phyloP scores from a whole-genome alignment of 148 eudicot genomes.

The Arbutus unedo region DNA sequence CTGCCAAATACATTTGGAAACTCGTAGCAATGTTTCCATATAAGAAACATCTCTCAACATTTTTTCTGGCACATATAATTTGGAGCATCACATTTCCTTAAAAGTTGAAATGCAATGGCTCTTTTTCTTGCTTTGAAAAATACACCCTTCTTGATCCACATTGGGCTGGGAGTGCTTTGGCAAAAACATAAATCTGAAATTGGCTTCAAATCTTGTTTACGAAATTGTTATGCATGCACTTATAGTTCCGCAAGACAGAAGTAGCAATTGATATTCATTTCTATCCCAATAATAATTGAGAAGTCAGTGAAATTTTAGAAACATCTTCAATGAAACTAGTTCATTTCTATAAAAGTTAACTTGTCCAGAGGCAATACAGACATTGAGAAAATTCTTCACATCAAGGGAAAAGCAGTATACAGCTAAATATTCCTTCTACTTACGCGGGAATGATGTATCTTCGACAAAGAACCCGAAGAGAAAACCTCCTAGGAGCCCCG shows the following conservation, averaged over 20 bases:
- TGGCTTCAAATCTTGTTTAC: slow-evolving; percentile 4
- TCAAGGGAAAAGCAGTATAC: background rate
- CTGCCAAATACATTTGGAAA: slow-evolving; percentile 1
- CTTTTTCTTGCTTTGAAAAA: background rate
- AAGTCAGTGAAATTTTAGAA: background rate
- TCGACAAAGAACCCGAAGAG: slow-evolving; percentile 69
- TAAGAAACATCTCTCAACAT: background rate
- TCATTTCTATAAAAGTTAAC: background rate
- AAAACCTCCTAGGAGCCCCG: slow-evolving; percentile 71
- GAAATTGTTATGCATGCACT: background rate
- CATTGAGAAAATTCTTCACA: background rate
- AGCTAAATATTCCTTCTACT: slow-evolving; percentile 22
- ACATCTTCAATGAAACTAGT: background rate
- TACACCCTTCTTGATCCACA: background rate
- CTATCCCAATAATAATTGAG: background rate
- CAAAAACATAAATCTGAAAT: background rate
- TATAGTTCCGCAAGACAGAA: background rate
- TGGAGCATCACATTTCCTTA: background rate
- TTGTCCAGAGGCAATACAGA: background rate
- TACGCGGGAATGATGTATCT: slow-evolving; percentile 85
- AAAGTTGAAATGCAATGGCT: background rate
- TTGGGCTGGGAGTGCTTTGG: background rate
- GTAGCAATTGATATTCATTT: background rate
- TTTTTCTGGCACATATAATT: background rate
- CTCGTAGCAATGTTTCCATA: background rate